Conservation (phyloP, 2,329 filamentous ascomycete species). For the Diaporthe sp. region DNA sequence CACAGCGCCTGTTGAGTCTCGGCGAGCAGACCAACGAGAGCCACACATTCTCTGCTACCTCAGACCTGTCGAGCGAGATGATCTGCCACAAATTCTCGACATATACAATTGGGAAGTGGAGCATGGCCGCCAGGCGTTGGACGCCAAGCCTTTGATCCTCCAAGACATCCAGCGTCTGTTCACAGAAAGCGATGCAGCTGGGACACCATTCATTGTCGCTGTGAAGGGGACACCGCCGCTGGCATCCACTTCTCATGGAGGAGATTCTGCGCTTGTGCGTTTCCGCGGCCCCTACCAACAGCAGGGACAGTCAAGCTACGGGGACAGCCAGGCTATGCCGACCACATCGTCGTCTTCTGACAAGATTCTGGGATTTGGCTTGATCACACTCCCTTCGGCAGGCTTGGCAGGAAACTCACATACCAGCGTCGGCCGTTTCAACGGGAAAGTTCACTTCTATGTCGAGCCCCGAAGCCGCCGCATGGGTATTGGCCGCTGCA, state of each 20-base stretch:
- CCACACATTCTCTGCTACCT: slow-evolving; percentile 32
- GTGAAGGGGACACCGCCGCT: slow-evolving; percentile 18
- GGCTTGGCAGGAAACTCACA: slow-evolving; percentile 34
- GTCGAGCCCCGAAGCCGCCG: slow-evolving; percentile 36
- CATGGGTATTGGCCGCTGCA: slow-evolving; percentile 36
- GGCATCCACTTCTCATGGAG: slow-evolving; percentile 2
- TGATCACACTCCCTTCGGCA: slow-evolving; percentile 25
- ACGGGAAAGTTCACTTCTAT: slow-evolving; percentile 37
- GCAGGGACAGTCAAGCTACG: background rate
- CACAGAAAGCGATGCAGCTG: slow-evolving; percentile 4
- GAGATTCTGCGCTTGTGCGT: background rate
- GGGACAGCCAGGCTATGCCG: background rate
- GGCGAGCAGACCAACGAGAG: background rate
- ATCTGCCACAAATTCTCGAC: slow-evolving; percentile 32
- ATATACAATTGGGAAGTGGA: slow-evolving; percentile 44
- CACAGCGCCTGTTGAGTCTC: background rate
- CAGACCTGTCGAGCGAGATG: slow-evolving; percentile 35
- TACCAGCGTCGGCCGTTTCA: slow-evolving; percentile 36
- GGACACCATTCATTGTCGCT: slow-evolving; percentile 41
- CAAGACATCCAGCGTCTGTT: slow-evolving; percentile 34
- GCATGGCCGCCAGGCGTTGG: slow-evolving; percentile 40
- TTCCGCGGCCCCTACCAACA: background rate
- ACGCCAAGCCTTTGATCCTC: slow-evolving; percentile 32
- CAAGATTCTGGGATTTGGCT: slow-evolving; percentile 39
- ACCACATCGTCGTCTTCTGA: background rate